Evolutionary conservation across 768 basidiomycete species (phyloP).

Genomic region (Amanita muscaria): DNA sequence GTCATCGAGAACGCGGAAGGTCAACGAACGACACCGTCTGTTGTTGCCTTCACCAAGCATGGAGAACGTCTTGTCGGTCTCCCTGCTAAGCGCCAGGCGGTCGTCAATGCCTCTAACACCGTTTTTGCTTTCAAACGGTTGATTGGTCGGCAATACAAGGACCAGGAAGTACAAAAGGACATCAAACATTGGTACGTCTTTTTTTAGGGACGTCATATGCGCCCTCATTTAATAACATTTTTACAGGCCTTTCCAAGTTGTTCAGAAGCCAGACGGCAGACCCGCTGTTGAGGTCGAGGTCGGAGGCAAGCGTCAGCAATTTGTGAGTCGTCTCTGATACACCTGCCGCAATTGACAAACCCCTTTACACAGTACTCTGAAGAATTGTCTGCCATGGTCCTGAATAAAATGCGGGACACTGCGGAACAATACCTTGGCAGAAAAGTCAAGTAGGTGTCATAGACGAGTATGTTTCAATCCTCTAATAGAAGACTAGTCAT

Average conservation of each 20-base stretch:
- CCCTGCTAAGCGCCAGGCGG: constrained; percentile 94
- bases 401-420: constrained; percentile 92
- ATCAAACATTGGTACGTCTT: constrained; percentile 65
- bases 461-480: background rate
- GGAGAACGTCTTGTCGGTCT: constrained; percentile 94
- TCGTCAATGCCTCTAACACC: constrained; percentile 91
- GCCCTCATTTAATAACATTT: constrained; percentile 3
- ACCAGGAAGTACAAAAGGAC: constrained; percentile 91
- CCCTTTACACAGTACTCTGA: constrained; percentile 55
- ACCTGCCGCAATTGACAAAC: constrained; percentile 8
- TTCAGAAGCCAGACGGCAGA: constrained; percentile 61
- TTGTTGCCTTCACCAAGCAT: constrained; percentile 98
- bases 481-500: constrained; percentile 36
- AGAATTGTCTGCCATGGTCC: constrained; percentile 81
- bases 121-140: constrained; percentile 92
- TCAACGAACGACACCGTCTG: constrained; percentile 95
- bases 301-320: constrained; percentile 73
- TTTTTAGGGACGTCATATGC: background rate
- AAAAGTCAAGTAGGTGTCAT: constrained; percentile 74
- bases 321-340: constrained; percentile 40
- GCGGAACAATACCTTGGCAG: constrained; percentile 91
- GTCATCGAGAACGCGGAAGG: constrained; percentile 98
- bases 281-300: constrained; percentile 83
- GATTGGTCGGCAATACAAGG: constrained; percentile 88
- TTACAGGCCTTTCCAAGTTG: constrained; percentile 72